A percentile compares a stretch with the other conserved stretches of the same genome.
phyloP scores from a whole-genome alignment of 1,139 yeast genomes.

The Scheffersomyces insectosa region DNA sequence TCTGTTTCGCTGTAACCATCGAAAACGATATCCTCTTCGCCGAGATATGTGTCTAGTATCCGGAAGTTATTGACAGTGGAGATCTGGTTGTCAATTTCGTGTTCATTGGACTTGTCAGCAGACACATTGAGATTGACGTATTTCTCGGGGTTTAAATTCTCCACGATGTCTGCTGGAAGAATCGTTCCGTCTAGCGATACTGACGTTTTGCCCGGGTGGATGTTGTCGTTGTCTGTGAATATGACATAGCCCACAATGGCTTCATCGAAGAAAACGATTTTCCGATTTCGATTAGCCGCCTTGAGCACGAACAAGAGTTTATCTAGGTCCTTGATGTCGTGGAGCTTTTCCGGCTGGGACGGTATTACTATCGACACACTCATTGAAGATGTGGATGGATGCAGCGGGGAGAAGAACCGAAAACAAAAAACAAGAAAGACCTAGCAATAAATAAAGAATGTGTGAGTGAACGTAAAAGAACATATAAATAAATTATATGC shows the following conservation, averaged over 20 bases:
- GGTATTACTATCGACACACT: slow-evolving; percentile 15
- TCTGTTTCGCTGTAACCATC: slow-evolving; percentile 9
- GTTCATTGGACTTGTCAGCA: neutral
- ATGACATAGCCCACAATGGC: slow-evolving; percentile 34
- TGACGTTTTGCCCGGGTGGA: slow-evolving; percentile 9
- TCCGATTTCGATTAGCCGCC: slow-evolving; percentile 5
- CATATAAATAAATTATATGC: too few relatives aligned
- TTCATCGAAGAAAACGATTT: slow-evolving; percentile 41
- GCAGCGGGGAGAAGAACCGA: neutral
- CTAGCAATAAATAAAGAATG: too few relatives aligned
- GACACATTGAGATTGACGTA: neutral
- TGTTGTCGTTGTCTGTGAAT: slow-evolving; percentile 14
- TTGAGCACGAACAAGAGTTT: neutral
- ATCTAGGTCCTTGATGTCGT: neutral
- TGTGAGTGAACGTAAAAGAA: too few relatives aligned
- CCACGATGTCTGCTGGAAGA: slow-evolving; percentile 25
- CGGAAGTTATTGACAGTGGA: slow-evolving; percentile 10
- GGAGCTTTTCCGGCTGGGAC: slow-evolving; percentile 1
- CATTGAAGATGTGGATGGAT: slow-evolving; percentile 6
- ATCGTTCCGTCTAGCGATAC: slow-evolving; percentile 29
- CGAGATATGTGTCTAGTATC: slow-evolving; percentile 16
- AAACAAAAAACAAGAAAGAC: neutral
- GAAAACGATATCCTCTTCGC: slow-evolving; percentile 13
- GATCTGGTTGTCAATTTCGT: neutral
- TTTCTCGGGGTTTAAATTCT: neutral